A percentile compares a stretch with the other conserved stretches of the same genome.
phyloP scores from a whole-genome alignment of 257 asterid genomes.

The Osmanthus fragrans region DNA sequence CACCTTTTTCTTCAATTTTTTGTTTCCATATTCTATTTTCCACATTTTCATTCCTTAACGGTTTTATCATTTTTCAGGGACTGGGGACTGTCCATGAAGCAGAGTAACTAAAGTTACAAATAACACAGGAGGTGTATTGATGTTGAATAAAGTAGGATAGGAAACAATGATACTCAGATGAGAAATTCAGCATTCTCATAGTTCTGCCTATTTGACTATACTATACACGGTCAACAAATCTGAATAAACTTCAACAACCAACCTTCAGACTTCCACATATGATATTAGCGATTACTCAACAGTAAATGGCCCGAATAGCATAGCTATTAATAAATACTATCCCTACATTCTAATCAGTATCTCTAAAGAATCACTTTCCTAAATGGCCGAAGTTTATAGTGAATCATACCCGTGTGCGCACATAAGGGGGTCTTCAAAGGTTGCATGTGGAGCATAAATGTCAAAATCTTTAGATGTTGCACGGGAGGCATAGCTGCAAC shows the following conservation, averaged over 20 bases:
- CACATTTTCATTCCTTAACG: too few species aligned
- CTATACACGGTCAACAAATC: too few species aligned
- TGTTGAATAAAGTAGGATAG: not conserved
- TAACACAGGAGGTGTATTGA: too few species aligned
- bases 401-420: constrained; percentile 70
- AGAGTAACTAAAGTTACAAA: too few species aligned
- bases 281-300: not conserved
- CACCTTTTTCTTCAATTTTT: too few species aligned
- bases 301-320: not conserved
- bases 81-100: too few species aligned
- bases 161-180: not conserved
- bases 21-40: too few species aligned
- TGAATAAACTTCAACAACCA: not conserved
- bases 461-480: constrained; percentile 75
- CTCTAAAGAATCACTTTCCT: not conserved
- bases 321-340: not conserved
- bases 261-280: not conserved
- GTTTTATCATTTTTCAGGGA: too few species aligned
- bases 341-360: not conserved
- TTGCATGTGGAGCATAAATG: constrained; percentile 74
- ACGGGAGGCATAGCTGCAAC: constrained; percentile 72
- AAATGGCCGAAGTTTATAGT: not conserved
- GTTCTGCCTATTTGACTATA: not conserved
- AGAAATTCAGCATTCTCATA: not conserved
- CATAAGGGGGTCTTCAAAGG: constrained; percentile 91